Percentiles rank a stretch among this genome's conserved stretches.
Conservation (phyloP, 2,329 filamentous ascomycete species). For the Scorias spongiosa region DNA sequence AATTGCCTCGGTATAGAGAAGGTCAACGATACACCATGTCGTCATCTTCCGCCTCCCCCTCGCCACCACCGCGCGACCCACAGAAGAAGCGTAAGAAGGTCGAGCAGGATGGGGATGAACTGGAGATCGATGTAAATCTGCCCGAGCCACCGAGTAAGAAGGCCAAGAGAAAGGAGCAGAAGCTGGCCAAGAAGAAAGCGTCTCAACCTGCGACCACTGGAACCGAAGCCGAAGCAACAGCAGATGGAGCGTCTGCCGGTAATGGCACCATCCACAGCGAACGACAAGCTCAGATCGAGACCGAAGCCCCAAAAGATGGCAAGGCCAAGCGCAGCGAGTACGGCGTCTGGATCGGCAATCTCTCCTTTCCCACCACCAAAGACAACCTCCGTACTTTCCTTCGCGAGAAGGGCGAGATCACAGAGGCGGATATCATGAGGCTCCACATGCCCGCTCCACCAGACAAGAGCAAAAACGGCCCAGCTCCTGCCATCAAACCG, state of each 20-base stretch:
- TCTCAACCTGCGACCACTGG: slow-evolving; percentile 3
- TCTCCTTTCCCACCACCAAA: slow-evolving; percentile 68
- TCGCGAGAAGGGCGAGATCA: slow-evolving; percentile 45
- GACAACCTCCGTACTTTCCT: slow-evolving; percentile 66
- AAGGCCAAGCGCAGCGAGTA: slow-evolving; percentile 51
- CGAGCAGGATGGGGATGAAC: slow-evolving; percentile 40
- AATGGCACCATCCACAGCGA: slow-evolving; percentile 1
- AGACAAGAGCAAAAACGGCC: neutral
- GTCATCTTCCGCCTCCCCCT: neutral
- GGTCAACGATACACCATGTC: neutral
- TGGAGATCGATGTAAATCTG: slow-evolving; percentile 79
- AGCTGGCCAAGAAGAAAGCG: slow-evolving; percentile 39
- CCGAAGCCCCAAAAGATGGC: slow-evolving; percentile 5
- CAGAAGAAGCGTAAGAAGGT: neutral
- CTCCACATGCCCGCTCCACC: slow-evolving; percentile 58
- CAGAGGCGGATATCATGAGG: slow-evolving; percentile 59
- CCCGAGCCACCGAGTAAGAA: slow-evolving; percentile 94
- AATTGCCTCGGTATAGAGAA: too few relatives aligned
- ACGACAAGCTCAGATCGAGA: neutral
- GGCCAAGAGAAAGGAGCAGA: slow-evolving; percentile 77
- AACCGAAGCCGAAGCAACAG: slow-evolving; percentile 2
- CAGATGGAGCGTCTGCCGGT: slow-evolving; percentile 5
- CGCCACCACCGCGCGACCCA: neutral
- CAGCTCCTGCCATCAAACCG: slow-evolving; percentile 31
- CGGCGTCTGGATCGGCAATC: slow-evolving; percentile 91